Evolutionary conservation across 352 stramenopile genomes (phyloP).

Genomic region (Globisporangium spinosum): DNA sequence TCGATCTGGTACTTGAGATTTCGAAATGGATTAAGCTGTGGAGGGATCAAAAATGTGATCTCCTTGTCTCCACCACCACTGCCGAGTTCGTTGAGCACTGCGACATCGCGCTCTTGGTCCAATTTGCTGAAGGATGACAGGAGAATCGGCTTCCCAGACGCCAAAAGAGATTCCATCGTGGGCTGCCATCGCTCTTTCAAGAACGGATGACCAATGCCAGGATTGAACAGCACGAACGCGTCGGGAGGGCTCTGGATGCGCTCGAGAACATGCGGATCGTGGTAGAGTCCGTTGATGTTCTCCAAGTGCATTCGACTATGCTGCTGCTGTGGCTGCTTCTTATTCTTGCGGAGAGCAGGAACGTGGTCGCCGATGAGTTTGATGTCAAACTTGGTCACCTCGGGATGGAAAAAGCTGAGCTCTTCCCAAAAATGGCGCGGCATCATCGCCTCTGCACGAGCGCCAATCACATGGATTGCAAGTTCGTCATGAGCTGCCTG

Average conservation of each 20-base stretch:
- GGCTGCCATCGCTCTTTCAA: conserved; percentile 47
- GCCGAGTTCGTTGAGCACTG: conserved; percentile 33
- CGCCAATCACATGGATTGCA: conserved; percentile 56
- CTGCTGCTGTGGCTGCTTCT: conserved; percentile 16
- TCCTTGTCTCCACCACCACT: conserved; percentile 4
- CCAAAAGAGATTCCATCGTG: conserved; percentile 46
- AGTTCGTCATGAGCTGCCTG: conserved; percentile 10
- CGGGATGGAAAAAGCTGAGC: conserved; percentile 37
- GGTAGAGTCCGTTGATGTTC: conserved; percentile 49
- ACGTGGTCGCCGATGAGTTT: conserved; percentile 70
- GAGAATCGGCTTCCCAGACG: conserved; percentile 41
- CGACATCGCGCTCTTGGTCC: conserved; percentile 61
- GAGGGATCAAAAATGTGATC: conserved; percentile 32
- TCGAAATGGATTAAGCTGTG: conserved; percentile 52
- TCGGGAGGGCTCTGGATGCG: conserved; percentile 28
- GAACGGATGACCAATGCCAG: conserved; percentile 53
- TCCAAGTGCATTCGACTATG: conserved; percentile 32
- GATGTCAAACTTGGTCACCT: conserved; percentile 30
- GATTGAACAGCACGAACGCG: conserved; percentile 73
- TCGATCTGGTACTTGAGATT: conserved; percentile 59
- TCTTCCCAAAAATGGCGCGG: conserved; percentile 67
- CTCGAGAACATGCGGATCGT: conserved; percentile 26
- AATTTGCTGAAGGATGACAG: conserved; percentile 61
- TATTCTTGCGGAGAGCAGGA: conserved; percentile 30
- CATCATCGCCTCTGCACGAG: conserved; percentile 73